Conservation (phyloP, 768 basidiomycete species). For the Russula compacta region DNA sequence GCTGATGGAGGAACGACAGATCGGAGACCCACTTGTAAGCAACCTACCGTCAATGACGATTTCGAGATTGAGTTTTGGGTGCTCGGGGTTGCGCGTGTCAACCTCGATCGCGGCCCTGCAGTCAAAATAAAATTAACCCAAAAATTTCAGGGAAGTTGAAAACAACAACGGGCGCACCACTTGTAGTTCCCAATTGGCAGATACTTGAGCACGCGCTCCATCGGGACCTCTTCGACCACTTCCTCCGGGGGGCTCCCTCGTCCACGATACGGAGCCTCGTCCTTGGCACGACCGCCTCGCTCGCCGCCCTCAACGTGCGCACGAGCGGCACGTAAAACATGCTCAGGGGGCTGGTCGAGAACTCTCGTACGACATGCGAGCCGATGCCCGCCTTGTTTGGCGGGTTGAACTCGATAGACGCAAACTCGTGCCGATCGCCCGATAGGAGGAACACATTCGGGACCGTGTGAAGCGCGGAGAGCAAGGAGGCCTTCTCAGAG, state of each 20-base stretch:
- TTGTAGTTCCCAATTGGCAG: slow-evolving; percentile 58
- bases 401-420: slow-evolving; percentile 52
- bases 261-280: slow-evolving; percentile 23
- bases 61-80: slow-evolving; percentile 48
- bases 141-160: neutral
- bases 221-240: slow-evolving; percentile 36
- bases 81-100: slow-evolving; percentile 45
- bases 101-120: slow-evolving; percentile 59
- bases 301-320: slow-evolving; percentile 40
- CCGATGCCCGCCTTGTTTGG: slow-evolving; percentile 20
- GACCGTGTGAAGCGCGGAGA: slow-evolving; percentile 51
- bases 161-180: slow-evolving; percentile 34
- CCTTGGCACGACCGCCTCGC: slow-evolving; percentile 35
- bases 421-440: slow-evolving; percentile 76
- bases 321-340: slow-evolving; percentile 60
- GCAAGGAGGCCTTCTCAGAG: slow-evolving; percentile 47
- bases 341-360: slow-evolving; percentile 62
- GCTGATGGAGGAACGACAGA: neutral
- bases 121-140: neutral
- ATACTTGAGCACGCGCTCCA: slow-evolving; percentile 49
- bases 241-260: slow-evolving; percentile 22
- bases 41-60: slow-evolving; percentile 49
- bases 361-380: slow-evolving; percentile 43
- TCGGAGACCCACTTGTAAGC: slow-evolving; percentile 38
- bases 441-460: slow-evolving; percentile 64